A percentile compares a stretch with the other conserved stretches of the same genome.
phyloP scores from a whole-genome alignment of 106 monocot species.

The Dendrobium officinale region DNA sequence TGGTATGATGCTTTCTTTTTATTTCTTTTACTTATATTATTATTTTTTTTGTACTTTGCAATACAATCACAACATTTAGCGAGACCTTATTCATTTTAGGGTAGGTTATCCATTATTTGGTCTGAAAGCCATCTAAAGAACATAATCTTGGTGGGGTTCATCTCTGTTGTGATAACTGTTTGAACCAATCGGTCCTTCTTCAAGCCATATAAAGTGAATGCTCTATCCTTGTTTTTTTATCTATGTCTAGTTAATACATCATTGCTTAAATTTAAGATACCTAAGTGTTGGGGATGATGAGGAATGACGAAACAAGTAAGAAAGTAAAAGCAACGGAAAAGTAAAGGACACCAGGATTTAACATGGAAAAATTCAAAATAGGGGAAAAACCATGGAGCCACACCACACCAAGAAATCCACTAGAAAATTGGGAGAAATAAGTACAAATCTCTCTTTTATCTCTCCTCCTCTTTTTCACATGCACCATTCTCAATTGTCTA shows the following conservation, averaged over 20 bases:
- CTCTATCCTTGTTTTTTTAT: background rate
- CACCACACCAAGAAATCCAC: too few relatives aligned
- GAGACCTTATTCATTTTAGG: background rate
- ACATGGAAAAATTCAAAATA: too few relatives aligned
- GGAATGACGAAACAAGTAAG: too few relatives aligned
- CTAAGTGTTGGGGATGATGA: too few relatives aligned
- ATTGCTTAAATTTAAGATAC: background rate
- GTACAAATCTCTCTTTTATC: too few relatives aligned
- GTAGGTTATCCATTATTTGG: background rate
- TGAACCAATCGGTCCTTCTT: background rate
- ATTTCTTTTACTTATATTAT: background rate
- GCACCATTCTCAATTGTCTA: too few relatives aligned
- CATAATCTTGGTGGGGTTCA: background rate
- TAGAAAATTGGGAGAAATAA: too few relatives aligned
- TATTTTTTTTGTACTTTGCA: background rate
- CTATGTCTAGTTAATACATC: background rate
- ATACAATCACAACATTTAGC: background rate
- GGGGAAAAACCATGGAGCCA: too few relatives aligned
- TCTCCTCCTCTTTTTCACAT: too few relatives aligned
- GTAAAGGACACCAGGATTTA: too few relatives aligned
- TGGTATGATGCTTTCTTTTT: constrained; percentile 38
- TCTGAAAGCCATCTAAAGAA: background rate
- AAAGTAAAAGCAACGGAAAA: too few relatives aligned
- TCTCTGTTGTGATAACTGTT: background rate
- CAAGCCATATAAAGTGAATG: background rate